Percentiles rank a stretch among this genome's conserved stretches.
Conservation (phyloP, 345 rosid genomes). For the Aquilaria yunnanensis region DNA sequence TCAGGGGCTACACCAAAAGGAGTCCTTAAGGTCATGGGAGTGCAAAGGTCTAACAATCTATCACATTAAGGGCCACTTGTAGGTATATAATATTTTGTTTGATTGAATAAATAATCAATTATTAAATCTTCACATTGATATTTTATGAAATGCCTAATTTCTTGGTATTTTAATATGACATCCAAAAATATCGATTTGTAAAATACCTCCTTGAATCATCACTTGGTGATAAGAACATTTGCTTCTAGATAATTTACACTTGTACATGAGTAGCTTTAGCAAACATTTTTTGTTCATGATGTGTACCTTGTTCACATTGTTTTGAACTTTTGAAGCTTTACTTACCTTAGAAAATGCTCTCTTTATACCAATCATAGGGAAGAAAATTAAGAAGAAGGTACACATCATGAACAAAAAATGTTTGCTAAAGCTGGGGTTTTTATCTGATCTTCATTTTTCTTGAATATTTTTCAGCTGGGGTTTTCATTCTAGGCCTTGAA, state of each 20-base stretch:
- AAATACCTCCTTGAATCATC: conserved; percentile 92
- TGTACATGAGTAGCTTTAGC: neutral
- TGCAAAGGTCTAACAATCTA: conserved; percentile 91
- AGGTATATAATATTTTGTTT: conserved; percentile 35
- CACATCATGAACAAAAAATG: too few species aligned
- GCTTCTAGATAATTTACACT: conserved; percentile 4
- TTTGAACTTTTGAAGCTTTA: too few species aligned
- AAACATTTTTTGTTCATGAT: too few species aligned
- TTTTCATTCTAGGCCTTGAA: too few species aligned
- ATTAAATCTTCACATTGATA: too few species aligned
- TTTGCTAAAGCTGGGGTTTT: neutral
- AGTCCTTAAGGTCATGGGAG: conserved; percentile 97
- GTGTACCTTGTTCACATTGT: too few species aligned
- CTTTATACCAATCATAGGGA: conserved; percentile 40
- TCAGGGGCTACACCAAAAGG: conserved; percentile 99
- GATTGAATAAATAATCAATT: too few species aligned
- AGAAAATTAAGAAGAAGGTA: conserved; percentile 79
- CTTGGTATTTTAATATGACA: conserved; percentile 16
- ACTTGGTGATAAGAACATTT: conserved; percentile 64
- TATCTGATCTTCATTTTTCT: too few species aligned
- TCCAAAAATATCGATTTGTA: conserved; percentile 93
- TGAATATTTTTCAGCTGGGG: too few species aligned
- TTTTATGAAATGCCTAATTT: neutral
- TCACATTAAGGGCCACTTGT: conserved; percentile 96
- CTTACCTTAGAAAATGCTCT: neutral